Evolutionary conservation across 495 filamentous ascomycete species (phyloP).

Genomic region (Neurospora africana): DNA sequence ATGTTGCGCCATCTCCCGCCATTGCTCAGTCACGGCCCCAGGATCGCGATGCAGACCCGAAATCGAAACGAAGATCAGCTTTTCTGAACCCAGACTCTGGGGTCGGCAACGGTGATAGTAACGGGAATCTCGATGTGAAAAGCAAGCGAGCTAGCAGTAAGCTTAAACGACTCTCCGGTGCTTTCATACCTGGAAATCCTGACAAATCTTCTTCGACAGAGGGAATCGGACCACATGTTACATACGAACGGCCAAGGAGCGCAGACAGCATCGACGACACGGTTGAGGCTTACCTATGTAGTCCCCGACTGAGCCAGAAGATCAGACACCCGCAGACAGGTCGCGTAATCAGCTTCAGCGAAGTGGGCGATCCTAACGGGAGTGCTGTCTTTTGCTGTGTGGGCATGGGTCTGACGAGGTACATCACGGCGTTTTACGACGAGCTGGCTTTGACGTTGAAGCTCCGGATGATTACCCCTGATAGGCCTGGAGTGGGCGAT

Average conservation of each 20-base stretch:
- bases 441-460: conserved; percentile 85
- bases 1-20: conserved; percentile 60
- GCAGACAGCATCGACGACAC: conserved; percentile 82
- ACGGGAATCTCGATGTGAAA: conserved; percentile 22
- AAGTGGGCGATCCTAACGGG: conserved; percentile 87
- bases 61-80: conserved; percentile 29
- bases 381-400: conserved; percentile 94
- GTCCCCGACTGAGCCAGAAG: conserved; percentile 76
- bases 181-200: conserved; percentile 27
- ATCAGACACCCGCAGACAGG: conserved; percentile 76
- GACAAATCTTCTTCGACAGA: conserved; percentile 19
- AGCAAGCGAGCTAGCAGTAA: conserved; percentile 37
- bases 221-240: conserved; percentile 24
- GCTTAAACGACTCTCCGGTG: conserved; percentile 36
- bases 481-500: conserved; percentile 88
- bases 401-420: conserved; percentile 94
- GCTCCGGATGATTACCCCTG: conserved; percentile 82
- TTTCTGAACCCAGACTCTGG: conserved; percentile 31
- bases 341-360: conserved; percentile 86
- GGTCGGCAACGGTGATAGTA: conserved; percentile 30
- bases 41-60: conserved; percentile 28
- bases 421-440: conserved; percentile 95
- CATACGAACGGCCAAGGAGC: conserved; percentile 56
- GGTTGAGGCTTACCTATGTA: conserved; percentile 74
- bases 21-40: conserved; percentile 48